Base-by-base conservation (phyloP, 352 stramenopile genomes). In the Phytophthora pistaciae region DNA sequence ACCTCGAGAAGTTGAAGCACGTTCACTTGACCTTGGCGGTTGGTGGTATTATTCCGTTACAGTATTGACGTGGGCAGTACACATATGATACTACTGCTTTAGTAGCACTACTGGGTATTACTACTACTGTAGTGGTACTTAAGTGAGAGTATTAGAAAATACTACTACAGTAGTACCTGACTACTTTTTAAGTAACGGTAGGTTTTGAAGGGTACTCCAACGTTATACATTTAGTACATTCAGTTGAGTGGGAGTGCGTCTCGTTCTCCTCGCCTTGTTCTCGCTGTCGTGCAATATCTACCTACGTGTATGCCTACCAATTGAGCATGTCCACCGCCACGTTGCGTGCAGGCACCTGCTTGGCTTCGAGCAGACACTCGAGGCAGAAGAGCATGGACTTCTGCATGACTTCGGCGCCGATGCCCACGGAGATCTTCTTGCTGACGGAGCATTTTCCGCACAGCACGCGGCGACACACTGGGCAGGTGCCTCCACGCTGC, bases 311-410 rank as follows among this genome's bases (percentile, higher is more conserved):
- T 18, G 53, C 33, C 55, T 70, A 70, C 68, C 68, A 75, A 14
- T 75, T 66, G 14, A 75, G 56, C 62, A 75, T 75, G 56, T 70
- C 68, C 36, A 62, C 56, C 0, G 68, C 61, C 38, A 75, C 68
- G 16, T 75, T 56, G 16, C 27, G 56, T 6, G 68, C 42, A 7
- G 68, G 61, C 2, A 76, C 14, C n/a, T 83, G 62, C 62, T 88
- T 89, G 53, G 72, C 69, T 42, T 80, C 68, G 9, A 80, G 59
- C 49, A 80, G 53, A 58, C 76, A 83, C 36, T 83, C 55, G 16
- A 83, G 54, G 44, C 76, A 83, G 52, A 83, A 83, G 11, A 76
- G 53, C 59, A 80, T 66, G 8, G 50, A 70, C 38, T 80, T 75
- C 27, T 71, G 50, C 55, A 80, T 57, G 8, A 69, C 66, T 25